Evolutionary conservation across 495 filamentous ascomycete species (phyloP).

Genomic region (Penicillium parvum): DNA sequence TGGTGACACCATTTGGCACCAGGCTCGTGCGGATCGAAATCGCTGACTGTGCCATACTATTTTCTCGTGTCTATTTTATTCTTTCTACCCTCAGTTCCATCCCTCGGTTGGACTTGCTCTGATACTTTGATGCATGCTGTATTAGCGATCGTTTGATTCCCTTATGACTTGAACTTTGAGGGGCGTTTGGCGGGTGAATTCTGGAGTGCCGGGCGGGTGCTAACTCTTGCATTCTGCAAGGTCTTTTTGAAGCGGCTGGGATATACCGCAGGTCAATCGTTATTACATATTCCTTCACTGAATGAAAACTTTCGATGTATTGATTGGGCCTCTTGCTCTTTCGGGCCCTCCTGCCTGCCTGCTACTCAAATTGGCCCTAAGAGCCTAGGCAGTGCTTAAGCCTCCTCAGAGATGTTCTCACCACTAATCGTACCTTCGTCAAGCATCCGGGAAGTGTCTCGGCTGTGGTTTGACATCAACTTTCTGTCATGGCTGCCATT

Average conservation of each 20-base stretch:
- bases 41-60: conserved; percentile 23
- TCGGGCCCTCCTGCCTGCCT: conserved; percentile 3
- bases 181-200: conserved; percentile 30
- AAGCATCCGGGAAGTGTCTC: too few relatives aligned
- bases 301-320: conserved; percentile 9
- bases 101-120: conserved; percentile 14
- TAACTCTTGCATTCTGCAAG: conserved; percentile 11
- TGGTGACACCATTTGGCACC: conserved; percentile 50
- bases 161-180: conserved; percentile 25
- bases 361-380: too few relatives aligned
- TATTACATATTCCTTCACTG: conserved; percentile 6
- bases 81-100: conserved; percentile 8
- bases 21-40: conserved; percentile 41
- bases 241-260: conserved; percentile 23
- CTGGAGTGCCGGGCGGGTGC: conserved; percentile 20
- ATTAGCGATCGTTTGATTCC: conserved; percentile 38
- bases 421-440: too few relatives aligned
- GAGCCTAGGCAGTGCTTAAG: too few relatives aligned
- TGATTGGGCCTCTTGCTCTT: neutral
- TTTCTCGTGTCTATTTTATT: conserved; percentile 14
- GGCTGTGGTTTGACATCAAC: too few relatives aligned
- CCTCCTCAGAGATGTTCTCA: too few relatives aligned
- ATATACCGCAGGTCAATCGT: conserved; percentile 22
- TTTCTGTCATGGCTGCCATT: too few relatives aligned
- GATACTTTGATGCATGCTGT: conserved; percentile 26